Conservation (phyloP, 2,329 filamentous ascomycete species). For the Penicillium paneum region DNA sequence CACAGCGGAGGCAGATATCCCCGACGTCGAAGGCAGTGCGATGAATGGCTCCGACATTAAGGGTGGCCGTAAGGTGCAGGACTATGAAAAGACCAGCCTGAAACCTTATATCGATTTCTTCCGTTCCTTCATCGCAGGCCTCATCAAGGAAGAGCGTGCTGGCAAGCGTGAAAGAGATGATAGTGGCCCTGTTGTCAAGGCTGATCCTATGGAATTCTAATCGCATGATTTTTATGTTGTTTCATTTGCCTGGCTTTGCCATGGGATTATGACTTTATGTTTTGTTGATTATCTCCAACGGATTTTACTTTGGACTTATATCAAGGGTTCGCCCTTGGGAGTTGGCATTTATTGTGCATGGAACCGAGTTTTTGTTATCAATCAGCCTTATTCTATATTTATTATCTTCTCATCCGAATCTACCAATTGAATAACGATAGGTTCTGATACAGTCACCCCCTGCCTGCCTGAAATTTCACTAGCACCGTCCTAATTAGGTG, state of each 20-base stretch:
- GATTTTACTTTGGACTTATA: background rate
- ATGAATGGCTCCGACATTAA: slow-evolving; percentile 32
- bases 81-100: slow-evolving; percentile 96
- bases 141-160: slow-evolving; percentile 71
- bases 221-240: background rate
- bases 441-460: no score
- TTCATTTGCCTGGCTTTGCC: background rate
- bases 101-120: slow-evolving; percentile 93
- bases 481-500: no score
- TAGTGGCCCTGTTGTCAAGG: slow-evolving; percentile 39
- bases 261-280: slow-evolving; percentile 20
- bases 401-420: background rate
- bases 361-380: background rate
- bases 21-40: slow-evolving; percentile 39
- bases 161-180: slow-evolving; percentile 53
- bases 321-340: background rate
- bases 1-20: slow-evolving; percentile 41
- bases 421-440: background rate
- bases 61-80: slow-evolving; percentile 56
- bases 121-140: slow-evolving; percentile 69
- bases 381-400: background rate
- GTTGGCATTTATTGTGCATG: background rate
- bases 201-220: slow-evolving; percentile 65
- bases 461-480: no score
- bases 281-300: background rate